A percentile compares a stretch with the other conserved stretches of the same genome.
These are phyloP conservation scores for Aureobasidium sp. DNA, from an alignment of 2,329 filamentous ascomycete genomes.

Conservation along the genomic window DNA sequence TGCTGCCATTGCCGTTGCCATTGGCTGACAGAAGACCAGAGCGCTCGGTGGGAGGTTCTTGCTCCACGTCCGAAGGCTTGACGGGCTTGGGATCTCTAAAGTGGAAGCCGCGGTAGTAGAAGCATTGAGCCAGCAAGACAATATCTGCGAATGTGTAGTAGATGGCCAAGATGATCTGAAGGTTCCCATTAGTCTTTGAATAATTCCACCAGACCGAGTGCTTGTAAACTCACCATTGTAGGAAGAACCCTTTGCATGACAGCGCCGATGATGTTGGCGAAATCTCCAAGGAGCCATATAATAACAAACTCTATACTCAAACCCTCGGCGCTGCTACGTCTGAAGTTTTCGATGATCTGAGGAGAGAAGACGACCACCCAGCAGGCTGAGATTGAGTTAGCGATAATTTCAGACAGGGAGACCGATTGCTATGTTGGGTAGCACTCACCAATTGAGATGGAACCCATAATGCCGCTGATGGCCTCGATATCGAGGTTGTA, in stretches of 20 bases:
- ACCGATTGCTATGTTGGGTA: background rate
- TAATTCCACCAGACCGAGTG: background rate
- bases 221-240: conserved; percentile 62
- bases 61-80: conserved; percentile 22
- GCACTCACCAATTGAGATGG: conserved; percentile 64
- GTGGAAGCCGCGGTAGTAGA: conserved; percentile 85
- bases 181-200: conserved; percentile 3
- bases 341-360: conserved; percentile 94
- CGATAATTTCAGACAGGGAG: background rate
- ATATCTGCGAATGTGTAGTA: conserved; percentile 92
- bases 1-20: conserved; percentile 24
- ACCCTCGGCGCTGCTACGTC: conserved; percentile 74
- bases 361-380: conserved; percentile 98
- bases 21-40: conserved; percentile 31
- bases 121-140: conserved; percentile 80
- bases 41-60: conserved; percentile 27
- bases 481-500: conserved; percentile 78
- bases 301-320: conserved; percentile 87
- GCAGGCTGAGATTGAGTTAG: conserved; percentile 51
- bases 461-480: conserved; percentile 87
- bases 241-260: conserved; percentile 85
- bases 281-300: conserved; percentile 87
- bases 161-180: conserved; percentile 74
- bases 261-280: conserved; percentile 94
- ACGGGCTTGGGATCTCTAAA: conserved; percentile 65